Evolutionary conservation across 2,329 filamentous ascomycete genomes (phyloP), one percentile per base, ranked within the genome.

Genomic region (Diaporthe humulicola): DNA sequence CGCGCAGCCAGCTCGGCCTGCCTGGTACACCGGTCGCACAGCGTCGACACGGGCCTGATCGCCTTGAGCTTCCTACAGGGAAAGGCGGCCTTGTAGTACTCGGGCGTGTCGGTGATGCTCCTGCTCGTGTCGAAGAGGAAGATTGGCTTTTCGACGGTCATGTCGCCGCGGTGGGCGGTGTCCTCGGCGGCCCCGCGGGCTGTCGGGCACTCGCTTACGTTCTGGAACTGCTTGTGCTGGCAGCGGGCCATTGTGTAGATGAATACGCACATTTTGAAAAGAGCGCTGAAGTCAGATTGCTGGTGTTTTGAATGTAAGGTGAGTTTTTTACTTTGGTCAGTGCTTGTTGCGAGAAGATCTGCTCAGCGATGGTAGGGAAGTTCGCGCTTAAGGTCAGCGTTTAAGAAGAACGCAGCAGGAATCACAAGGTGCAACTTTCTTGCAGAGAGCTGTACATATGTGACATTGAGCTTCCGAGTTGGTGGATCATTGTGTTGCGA

Each of bases 181-280:
- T 45, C 61, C 5, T 80, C 78, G 45, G 78, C 78, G 4, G 61
- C 73, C 33, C 81, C 76, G 4, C 78, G 77, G 1, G 78, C 82
- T 1, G 78, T 38, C 57, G 79, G 76, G 73, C 83, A 85, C 30
- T 74, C 75, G 72, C 76, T 81, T 9, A 81, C 84, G 79, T 83
- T 84, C 61, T 84, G 82, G 76, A 82, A 84, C 64, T 79, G 70
- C 64, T 74, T 78, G 76, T 84, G 83, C 33, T 70, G 69, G 79
- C 83, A 85, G 4, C 78, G 76, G 57, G 75, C 73, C 48, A 78
- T 74, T 28, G 78, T 81, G 71, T 79, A 81, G 61, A 83, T 75
- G 66, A 82, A 78, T 76, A 78, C 77, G 71, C 83, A 85, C 83
- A 85, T 85, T 48, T 17, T 71, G 52, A 28, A 28, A 10, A 19